Conservation (phyloP, 108 stramenopile species). For the Mediolabrus comicus region DNA sequence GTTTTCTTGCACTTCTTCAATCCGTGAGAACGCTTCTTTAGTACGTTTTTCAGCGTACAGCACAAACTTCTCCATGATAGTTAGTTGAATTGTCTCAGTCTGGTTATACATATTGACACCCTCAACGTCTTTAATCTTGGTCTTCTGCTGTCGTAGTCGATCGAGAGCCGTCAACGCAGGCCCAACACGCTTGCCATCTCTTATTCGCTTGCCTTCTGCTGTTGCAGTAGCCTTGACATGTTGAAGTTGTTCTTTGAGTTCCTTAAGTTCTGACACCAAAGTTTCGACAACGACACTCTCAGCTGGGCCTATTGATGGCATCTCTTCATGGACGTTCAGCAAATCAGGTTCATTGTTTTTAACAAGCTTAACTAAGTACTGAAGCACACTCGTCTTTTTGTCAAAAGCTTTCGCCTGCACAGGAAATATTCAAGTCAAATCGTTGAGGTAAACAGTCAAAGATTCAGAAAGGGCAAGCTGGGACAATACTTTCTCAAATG, state of each 20-base stretch:
- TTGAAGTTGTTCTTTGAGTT: constrained; percentile 56
- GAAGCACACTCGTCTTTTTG: constrained; percentile 94
- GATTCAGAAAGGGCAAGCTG: not conserved
- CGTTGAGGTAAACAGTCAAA: not conserved
- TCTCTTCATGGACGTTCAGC: constrained; percentile 64
- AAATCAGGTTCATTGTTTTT: constrained; percentile 69
- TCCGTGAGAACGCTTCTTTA: constrained; percentile 51
- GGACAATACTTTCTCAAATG: not conserved
- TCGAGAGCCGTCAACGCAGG: constrained; percentile 38
- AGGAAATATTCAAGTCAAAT: not conserved
- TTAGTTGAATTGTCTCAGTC: constrained; percentile 52
- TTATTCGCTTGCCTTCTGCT: constrained; percentile 55
- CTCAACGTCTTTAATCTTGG: constrained; percentile 50
- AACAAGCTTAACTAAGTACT: constrained; percentile 85
- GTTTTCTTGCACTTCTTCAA: constrained; percentile 60
- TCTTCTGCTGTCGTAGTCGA: constrained; percentile 65
- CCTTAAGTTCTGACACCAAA: constrained; percentile 59
- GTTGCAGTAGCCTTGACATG: constrained; percentile 54
- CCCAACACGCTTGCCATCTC: constrained; percentile 35
- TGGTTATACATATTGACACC: constrained; percentile 71
- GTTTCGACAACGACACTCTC: constrained; percentile 64
- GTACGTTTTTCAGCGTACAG: constrained; percentile 50
- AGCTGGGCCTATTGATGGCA: constrained; percentile 60
- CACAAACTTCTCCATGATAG: constrained; percentile 75
- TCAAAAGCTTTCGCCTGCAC: constrained; percentile 93